Base-by-base conservation (phyloP, 495 filamentous ascomycete species). In the Trypethelium eluteriae region DNA sequence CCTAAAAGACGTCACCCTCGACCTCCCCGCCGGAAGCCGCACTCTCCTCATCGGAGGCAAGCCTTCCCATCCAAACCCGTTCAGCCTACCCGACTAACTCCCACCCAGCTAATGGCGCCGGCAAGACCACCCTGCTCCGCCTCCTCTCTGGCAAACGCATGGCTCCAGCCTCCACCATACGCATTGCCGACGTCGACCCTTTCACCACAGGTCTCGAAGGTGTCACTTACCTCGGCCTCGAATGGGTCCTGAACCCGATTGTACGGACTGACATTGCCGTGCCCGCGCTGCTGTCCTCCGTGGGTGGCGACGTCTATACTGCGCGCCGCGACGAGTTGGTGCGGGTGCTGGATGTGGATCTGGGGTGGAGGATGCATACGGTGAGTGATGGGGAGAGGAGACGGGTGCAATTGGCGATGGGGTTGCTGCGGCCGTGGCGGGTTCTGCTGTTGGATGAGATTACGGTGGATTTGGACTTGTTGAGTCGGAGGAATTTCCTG, bases 161-260 rank as follows among this genome's bases (percentile, higher is more conserved):
- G 65, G 88, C 94, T 2, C 95, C 95, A 0, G 76, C 76, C 38
- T 78, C 81, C 69, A 87, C 85, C 34, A 86, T 99, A 71, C 75
- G 76, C 66, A 86, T 99, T 50, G 87, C 83, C 41, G 90, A 89
- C 63, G 83, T 89, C 38, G 95, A 98, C 79, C 94, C 94, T 7
- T 98, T 99, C 84, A 88, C 88, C 71, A 83, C 90, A 34, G 85
- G 86, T 11, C 82, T 96, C 0, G 89, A 95, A 76, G 94, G 93
- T 59, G 93, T 99, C 36, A 96, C 92, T 62, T 99, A 99, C 76
- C 88, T 99, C 5, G 94, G 94, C 0, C 84, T 95, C 0, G 94
- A 99, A 79, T 99, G 95, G 95, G 95, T 98, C 12, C 85, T 98
- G n/a, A 98, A 98, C 79, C 88, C 87, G 41, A 95, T 97, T 71